A percentile compares a stretch with the other conserved stretches of the same genome.
Conservation (phyloP, 2,329 filamentous ascomycete genomes). For the Cadophora sp. region DNA sequence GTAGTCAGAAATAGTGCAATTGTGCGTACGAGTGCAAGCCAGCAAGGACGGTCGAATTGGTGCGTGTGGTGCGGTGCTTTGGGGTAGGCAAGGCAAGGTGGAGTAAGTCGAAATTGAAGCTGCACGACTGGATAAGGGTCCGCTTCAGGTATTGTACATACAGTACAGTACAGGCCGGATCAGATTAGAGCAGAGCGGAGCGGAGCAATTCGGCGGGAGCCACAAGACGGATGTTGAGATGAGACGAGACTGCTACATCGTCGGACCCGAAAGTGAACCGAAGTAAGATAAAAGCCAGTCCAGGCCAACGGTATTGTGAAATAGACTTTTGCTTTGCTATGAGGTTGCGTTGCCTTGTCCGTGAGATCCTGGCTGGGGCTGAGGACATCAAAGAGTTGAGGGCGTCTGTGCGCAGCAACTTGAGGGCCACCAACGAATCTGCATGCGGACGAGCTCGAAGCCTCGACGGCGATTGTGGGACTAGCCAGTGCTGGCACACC, state of each 20-base stretch:
- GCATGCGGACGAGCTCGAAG: background rate
- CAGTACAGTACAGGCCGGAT: too few species aligned
- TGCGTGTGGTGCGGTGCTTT: background rate
- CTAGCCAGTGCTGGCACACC: background rate
- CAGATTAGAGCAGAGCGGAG: background rate
- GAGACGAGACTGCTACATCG: conserved; percentile 14
- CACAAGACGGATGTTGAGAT: background rate
- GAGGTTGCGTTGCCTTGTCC: conserved; percentile 2
- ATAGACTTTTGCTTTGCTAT: background rate
- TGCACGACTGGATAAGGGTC: background rate
- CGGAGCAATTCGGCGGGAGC: background rate
- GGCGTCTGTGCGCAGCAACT: background rate
- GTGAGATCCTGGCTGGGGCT: background rate
- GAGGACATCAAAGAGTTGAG: conserved; percentile 2
- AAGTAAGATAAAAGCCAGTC: background rate
- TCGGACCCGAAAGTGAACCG: background rate
- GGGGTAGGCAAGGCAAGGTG: background rate
- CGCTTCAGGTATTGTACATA: too few species aligned
- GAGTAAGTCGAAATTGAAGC: background rate
- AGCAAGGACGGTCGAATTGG: background rate
- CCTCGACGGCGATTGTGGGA: background rate
- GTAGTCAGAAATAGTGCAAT: conserved; percentile 8
- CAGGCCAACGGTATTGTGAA: background rate
- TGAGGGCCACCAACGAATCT: conserved; percentile 3
- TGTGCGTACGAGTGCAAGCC: background rate